Base-by-base conservation (phyloP, 2,329 filamentous ascomycete species). In the Lizonia empirigonia region DNA sequence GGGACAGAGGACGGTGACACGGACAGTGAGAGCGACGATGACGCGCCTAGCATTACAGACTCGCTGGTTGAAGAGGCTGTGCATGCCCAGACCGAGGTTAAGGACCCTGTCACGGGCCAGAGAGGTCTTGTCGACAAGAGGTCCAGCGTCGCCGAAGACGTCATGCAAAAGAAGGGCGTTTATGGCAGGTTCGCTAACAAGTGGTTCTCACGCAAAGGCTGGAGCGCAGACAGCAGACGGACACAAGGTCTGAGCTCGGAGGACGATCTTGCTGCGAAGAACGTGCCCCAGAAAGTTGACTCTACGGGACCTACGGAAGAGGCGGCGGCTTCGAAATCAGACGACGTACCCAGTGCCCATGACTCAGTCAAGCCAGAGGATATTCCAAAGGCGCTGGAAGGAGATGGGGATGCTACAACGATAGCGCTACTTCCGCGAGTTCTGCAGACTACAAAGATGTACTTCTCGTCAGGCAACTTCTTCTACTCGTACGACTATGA, bases 401-500 rank as follows among this genome's bases (percentile, higher is more conserved):
- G 71, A 16, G 57, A 63, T 5, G 64, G 66, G 39, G 65, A 74
- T 35, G 69, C 67, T 2, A 63, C 65, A 2, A 72, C 70, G 2
- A 50, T 68, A 26, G 60, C 66, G 0, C 54, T 97, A 24, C 78
- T 96, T 9, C 93, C 93, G 1, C 96, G 96, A 67, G 79, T 97
- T 30, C 74, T 99, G 33, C 84, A 88, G 32, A 95, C 90, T 24
- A 87, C 91, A 1, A 90, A 90, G 66, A 84, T 97, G 47, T 84
- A 96, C 53, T 93, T 97, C 67, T 86, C 89, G 1, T 82, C 86
- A 0, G 82, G 83, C 56, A 97, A 90, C 70, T 97, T 97, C 73
- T 97, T 88, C 77, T 99, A 93, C 72, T 92, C 92, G 0, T 97
- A 99, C 71, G 94, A 99, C 59, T 83, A 93, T 69, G 92, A 99